Evolutionary conservation across 2,329 filamentous ascomycete species (phyloP), one percentile per base, ranked within the genome.

Genomic region (Aureobasidium sp.): DNA sequence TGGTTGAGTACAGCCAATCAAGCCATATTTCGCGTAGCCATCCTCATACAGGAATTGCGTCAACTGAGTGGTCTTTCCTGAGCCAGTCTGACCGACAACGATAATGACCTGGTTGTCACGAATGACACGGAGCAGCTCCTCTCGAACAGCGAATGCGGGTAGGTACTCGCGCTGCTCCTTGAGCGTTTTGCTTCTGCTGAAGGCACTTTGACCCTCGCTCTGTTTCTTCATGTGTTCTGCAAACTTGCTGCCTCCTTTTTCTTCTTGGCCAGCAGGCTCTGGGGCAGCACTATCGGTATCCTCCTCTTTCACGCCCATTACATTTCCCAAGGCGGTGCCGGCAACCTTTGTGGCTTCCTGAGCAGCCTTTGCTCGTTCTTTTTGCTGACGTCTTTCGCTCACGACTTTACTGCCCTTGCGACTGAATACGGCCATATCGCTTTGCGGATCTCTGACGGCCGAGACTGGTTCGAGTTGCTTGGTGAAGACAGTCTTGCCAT

Each of bases 351-450:
- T 97, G 7, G 94, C 93, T 70, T 97, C 89, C 71, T 97, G 91
- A 0, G 94, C 93, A 74, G 97, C 93, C 69, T 91, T 91, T 70
- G 96, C 90, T 45, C 94, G 85, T 73, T 99, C 94, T 65, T 92
- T 88, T 74, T 96, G 91, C 74, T 96, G 91, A 45, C 95, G 82
- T 68, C 88, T 87, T 68, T 99, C 94, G 70, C 89, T 90, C 14
- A 99, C 94, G 1, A 97, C 91, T 68, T 86, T 89, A 71, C 93
- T 97, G 0, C 94, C 94, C 73, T 97, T 97, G 47, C 93, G 84
- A 76, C 91, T 96, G 69, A 97, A 97, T 1, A 99, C 92, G 1
- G 94, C 94, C 94, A 99, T 96, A 71, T 99, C 94, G 71, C 95
- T 99, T 75, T 97, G 93, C 29, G 89, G 87, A 72, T 99, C 94